phyloP scores from a whole-genome alignment of 768 basidiomycete species.

The Podaxis sp. region DNA sequence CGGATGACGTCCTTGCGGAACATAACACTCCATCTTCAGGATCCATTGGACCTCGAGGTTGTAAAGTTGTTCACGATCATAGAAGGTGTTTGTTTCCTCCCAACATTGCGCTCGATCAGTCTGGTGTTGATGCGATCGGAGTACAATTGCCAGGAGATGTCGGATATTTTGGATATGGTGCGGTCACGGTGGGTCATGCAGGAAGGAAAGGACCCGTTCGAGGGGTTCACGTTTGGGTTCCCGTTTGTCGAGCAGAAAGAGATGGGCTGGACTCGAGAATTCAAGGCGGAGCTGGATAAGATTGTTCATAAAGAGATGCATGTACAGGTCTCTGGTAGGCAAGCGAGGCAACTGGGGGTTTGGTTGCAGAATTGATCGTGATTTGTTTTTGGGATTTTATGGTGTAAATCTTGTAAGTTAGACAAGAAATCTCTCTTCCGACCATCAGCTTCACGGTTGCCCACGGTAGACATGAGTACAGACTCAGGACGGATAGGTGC shows the following conservation, averaged over 20 bases:
- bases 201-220: neutral
- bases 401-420: no score
- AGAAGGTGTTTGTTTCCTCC: neutral
- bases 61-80: neutral
- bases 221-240: slow-evolving; percentile 1
- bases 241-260: neutral
- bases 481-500: no score
- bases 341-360: neutral
- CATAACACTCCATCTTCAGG: neutral
- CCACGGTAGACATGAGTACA: no score
- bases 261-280: neutral
- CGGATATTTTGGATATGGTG: neutral
- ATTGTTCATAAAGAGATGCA: neutral
- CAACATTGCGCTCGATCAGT: neutral
- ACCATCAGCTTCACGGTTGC: no score
- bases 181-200: neutral
- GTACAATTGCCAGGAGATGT: neutral
- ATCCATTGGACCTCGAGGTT: neutral
- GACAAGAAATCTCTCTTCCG: no score
- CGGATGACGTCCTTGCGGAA: neutral
- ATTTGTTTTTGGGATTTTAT: neutral
- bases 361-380: neutral
- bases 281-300: neutral
- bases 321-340: neutral
- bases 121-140: neutral